Base-by-base conservation (phyloP, 2,329 filamentous ascomycete species). In the Colletotrichum magnum region DNA sequence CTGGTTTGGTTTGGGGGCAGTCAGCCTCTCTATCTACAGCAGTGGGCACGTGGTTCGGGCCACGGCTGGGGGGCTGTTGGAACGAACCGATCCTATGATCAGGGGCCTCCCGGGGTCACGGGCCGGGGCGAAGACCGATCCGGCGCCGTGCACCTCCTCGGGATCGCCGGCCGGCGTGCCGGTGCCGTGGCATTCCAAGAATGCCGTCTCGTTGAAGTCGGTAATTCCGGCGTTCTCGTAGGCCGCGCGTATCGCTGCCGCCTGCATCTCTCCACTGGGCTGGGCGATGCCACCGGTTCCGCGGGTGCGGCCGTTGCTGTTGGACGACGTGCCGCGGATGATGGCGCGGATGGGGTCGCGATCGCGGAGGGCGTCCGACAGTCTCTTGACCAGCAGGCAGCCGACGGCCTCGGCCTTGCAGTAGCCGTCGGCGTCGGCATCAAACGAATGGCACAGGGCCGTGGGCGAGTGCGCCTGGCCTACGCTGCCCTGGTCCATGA, bases 371-470 rank as follows among this genome's bases (percentile, higher is more conserved):
- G 26, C 26, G 26, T 28, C 26, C 26, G 26, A 28, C 26, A 28
- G 26, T 28, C 26, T 28, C 26, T 28, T 28, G 26, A 28, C 26
- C 6, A 28, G 6, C 26, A 28, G 26, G 26, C 26, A 28, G 26
- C 26, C 26, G 4, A 28, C 26, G 26, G 26, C 26, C 26, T 28
- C 26, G 26, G 26, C 84, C n/a, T 82, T 77, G 2, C 77, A 79
- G 66, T 86, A 87, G 1, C 85, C 86, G 59, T 82, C 77, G 1
- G 81, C 85, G 13, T 71, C 68, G 3, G 68, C 66, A 39, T 77
- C 76, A 18, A 65, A 69, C 9, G 56, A 60, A 5, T 60, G 56
- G 13, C 61, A 69, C 4, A 9, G 45, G 1, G 61, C 67, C 5
- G 60, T 48, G 18, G 21, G 36, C 5, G 67, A 69, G 7, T 13